Evolutionary conservation across 768 basidiomycete species (phyloP), one percentile per base, ranked within the genome.

Genomic region (Amanita brunnescens): DNA sequence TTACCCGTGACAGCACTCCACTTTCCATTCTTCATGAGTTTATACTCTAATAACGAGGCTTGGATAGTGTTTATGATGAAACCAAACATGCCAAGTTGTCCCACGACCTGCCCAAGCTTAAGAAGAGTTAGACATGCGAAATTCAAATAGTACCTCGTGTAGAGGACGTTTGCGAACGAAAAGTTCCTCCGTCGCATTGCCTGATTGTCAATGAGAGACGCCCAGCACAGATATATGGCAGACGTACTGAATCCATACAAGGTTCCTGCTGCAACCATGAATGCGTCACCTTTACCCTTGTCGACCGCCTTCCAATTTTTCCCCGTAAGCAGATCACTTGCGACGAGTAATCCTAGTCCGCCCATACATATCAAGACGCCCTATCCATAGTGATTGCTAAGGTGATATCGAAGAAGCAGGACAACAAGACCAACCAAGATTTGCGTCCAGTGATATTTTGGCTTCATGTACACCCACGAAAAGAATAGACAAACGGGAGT

Each of bases 171-270:
- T 79, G 53, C 90, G 77, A 26, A 92, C 91, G 53, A 92, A 80
- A 65, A 87, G 87, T 61, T 92, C 91, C 63, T 93, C 91, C 0
- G 87, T 89, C 21, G 90, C 87, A 56, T 92, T 92, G 18, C 87
- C 89, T 91, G 7, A 56, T 8, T 10, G 1, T 6, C 10, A 47
- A 5, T 33, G 13, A 35, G 33, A 6, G 9, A 9, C 29, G 21
- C 23, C 23, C 3, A 24, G 7, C 4, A 35, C 8, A 20, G 2
- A 24, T 24, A 14, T 7, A 9, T 2, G 18, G 35, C 8, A 14
- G 14, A 78, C 83, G 53, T 60, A 91, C 88, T 87, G 64, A 91
- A 82, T 41, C 91, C 91, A 56, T 92, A 92, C 21, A 92, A 73
- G 0, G 87, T 86, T 2, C 91, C 87, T 23, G 88, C 91, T 44